These are phyloP conservation scores for Tetrapyrgos nigripes DNA, from an alignment of 1,284 basidiomycete genomes.

Conservation along the genomic window DNA sequence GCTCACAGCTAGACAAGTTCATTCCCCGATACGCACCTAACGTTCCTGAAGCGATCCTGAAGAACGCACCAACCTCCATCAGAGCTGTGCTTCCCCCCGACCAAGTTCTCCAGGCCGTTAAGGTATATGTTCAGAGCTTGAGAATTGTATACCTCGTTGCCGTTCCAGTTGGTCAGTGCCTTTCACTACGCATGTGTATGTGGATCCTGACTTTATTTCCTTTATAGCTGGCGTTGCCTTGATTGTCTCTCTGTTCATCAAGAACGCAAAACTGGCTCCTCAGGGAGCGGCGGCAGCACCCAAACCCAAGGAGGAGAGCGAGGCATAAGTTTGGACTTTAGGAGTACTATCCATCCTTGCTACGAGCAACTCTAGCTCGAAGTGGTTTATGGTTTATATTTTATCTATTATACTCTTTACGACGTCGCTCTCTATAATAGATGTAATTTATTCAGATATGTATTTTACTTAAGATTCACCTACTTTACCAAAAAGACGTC, in stretches of 20 bases:
- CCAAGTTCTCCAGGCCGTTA: conserved; percentile 10
- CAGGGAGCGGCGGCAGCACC: neutral
- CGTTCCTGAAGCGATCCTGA: conserved; percentile 5
- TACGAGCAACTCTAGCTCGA: too few species aligned
- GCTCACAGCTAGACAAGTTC: conserved; percentile 11
- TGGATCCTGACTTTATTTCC: too few species aligned
- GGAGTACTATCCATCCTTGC: too few species aligned
- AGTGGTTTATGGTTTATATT: too few species aligned
- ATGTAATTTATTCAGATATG: too few species aligned
- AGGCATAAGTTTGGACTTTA: too few species aligned
- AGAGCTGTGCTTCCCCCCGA: conserved; percentile 3
- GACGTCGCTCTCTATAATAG: too few species aligned
- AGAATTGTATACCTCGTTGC: conserved; percentile 16
- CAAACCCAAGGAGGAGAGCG: neutral
- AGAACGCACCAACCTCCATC: conserved; percentile 11
- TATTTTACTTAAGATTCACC: too few species aligned
- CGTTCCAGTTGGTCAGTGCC: conserved; percentile 12
- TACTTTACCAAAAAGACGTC: too few species aligned
- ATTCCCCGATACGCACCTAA: conserved; percentile 17
- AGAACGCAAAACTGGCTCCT: conserved; percentile 2
- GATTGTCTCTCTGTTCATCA: conserved; percentile 8
- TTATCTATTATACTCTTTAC: too few species aligned
- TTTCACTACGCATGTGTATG: too few species aligned
- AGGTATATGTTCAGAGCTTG: conserved; percentile 10
- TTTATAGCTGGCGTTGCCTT: conserved; percentile 7